These are phyloP conservation scores for Penicillium nordicum DNA, from an alignment of 2,329 filamentous ascomycete genomes.

Conservation along the genomic window DNA sequence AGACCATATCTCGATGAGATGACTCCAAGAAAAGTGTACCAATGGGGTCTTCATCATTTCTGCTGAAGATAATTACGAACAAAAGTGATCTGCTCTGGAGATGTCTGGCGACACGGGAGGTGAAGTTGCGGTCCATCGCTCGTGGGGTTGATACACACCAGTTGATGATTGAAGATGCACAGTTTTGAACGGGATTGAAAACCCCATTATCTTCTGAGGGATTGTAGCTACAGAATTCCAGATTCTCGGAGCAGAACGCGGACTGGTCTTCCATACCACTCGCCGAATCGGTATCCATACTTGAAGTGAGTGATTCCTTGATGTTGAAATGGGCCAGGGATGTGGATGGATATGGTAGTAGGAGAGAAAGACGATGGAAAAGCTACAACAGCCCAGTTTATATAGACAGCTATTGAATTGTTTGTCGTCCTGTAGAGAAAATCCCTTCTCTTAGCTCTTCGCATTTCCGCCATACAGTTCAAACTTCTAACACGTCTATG, in stretches of 20 bases:
- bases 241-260: not conserved
- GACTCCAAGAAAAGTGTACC: not conserved
- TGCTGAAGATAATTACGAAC: not conserved
- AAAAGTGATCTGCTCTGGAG: not conserved
- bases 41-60: accelerated
- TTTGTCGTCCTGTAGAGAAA: not conserved
- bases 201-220: accelerated
- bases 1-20: not conserved
- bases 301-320: not conserved
- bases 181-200: not conserved
- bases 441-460: too few species aligned
- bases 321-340: not conserved
- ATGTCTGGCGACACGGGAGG: not conserved
- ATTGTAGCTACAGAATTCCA: not conserved
- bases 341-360: not conserved
- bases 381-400: not conserved
- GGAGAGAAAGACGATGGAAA: not conserved
- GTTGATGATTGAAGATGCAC: not conserved
- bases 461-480: not conserved
- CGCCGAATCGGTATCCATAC: too few species aligned
- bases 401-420: not conserved
- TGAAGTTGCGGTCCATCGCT: not conserved
- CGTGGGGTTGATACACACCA: not conserved
- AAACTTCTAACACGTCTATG: not conserved
- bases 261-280: too few species aligned